phyloP scores from a whole-genome alignment of 805 yeast genomes.

The Danielia reshetovae region DNA sequence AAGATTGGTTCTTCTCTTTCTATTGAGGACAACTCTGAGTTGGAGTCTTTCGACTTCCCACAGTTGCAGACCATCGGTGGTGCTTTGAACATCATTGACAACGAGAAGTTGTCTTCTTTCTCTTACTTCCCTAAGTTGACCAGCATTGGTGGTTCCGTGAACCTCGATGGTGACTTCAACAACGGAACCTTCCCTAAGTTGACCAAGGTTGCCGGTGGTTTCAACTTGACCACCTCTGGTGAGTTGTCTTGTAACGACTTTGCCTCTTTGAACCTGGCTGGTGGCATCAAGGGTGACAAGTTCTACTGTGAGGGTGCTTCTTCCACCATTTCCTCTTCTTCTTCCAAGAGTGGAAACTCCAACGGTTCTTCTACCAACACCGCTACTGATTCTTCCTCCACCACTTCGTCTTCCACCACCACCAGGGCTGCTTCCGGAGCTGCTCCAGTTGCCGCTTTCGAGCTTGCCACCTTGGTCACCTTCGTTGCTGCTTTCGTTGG shows the following conservation, averaged over 20 bases:
- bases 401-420: conserved; percentile 18
- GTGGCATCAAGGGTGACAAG: conserved; percentile 88
- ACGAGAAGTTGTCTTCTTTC: conserved; percentile 63
- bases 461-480: conserved; percentile 26
- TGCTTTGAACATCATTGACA: conserved; percentile 88
- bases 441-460: conserved; percentile 20
- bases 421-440: conserved; percentile 18
- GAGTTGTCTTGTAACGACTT: conserved; percentile 80
- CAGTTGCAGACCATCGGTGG: conserved; percentile 77
- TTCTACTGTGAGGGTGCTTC: conserved; percentile 57
- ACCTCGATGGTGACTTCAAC: conserved; percentile 73
- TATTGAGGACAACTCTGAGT: conserved; percentile 67
- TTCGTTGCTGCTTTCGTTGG: conserved; percentile 32
- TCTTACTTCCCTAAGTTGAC: conserved; percentile 70
- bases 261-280: conserved; percentile 65
- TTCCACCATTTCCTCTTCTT: conserved; percentile 41
- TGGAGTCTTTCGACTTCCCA: conserved; percentile 66
- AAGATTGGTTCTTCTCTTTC: conserved; percentile 79
- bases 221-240: conserved; percentile 69
- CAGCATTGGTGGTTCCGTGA: conserved; percentile 85
- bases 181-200: conserved; percentile 73
- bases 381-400: conserved; percentile 23
- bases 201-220: conserved; percentile 87
- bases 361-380: conserved; percentile 23
- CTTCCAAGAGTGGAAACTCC: conserved; percentile 33